Evolutionary conservation across 768 basidiomycete genomes (phyloP).

Genomic region (Boletales sp.): DNA sequence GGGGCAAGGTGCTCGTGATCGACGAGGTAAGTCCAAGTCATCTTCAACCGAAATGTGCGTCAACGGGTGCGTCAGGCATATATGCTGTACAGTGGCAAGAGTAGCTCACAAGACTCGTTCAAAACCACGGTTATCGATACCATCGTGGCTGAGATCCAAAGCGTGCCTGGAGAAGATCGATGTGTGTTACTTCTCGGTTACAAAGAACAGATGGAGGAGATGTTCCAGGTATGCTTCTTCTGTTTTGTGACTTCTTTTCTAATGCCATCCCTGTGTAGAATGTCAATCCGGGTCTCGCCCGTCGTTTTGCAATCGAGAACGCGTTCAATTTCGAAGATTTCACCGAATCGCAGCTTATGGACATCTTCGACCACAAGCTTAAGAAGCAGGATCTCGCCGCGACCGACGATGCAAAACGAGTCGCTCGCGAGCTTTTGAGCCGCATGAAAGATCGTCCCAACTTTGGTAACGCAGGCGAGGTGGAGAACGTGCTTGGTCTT

Average conservation of each 20-base stretch:
- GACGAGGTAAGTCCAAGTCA: conserved; percentile 48
- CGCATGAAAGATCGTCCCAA: conserved; percentile 45
- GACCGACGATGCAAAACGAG: conserved; percentile 52
- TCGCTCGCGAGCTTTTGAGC: conserved; percentile 48
- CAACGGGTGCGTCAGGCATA: conserved; percentile 47
- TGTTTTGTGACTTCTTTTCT: neutral
- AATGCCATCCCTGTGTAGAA: conserved; percentile 38
- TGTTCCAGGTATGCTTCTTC: conserved; percentile 59
- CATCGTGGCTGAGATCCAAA: conserved; percentile 72
- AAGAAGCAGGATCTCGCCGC: conserved; percentile 55
- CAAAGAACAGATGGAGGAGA: conserved; percentile 61
- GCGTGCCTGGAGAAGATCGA: conserved; percentile 64
- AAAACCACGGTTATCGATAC: conserved; percentile 74
- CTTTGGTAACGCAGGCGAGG: conserved; percentile 65
- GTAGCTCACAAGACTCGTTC: conserved; percentile 40
- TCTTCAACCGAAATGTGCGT: neutral
- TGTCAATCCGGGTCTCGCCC: conserved; percentile 65
- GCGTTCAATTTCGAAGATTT: conserved; percentile 70
- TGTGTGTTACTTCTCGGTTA: conserved; percentile 68
- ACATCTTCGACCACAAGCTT: conserved; percentile 56
- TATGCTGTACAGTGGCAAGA: conserved; percentile 50
- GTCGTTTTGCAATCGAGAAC: conserved; percentile 67
- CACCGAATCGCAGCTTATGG: conserved; percentile 46
- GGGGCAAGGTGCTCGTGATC: conserved; percentile 68
- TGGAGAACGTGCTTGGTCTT: conserved; percentile 56